Conservation (phyloP, 768 basidiomycete species). For the Lactarius sp. region DNA sequence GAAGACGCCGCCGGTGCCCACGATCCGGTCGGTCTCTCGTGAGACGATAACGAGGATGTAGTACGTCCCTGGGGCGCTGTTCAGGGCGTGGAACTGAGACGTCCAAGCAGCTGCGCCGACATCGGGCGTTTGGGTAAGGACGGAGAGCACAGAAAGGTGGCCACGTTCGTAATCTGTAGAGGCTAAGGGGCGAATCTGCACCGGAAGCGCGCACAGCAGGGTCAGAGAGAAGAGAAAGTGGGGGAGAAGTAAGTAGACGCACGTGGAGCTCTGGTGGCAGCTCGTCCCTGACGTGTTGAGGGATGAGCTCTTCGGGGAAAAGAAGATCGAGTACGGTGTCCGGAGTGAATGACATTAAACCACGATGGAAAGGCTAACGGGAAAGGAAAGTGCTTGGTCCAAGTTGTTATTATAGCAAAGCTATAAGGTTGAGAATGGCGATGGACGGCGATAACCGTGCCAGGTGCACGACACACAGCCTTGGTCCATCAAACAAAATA, state of each 20-base stretch:
- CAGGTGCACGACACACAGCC: no score
- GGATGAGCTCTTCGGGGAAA: slow-evolving; percentile 70
- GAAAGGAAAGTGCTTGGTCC: background rate
- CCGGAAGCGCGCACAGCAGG: background rate
- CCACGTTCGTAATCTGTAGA: slow-evolving; percentile 77
- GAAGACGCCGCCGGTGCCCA: slow-evolving; percentile 79
- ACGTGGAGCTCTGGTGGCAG: slow-evolving; percentile 69
- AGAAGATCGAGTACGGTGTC: slow-evolving; percentile 69
- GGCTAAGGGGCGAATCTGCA: slow-evolving; percentile 84
- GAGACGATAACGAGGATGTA: slow-evolving; percentile 82
- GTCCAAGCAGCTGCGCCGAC: slow-evolving; percentile 64
- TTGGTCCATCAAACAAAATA: no score
- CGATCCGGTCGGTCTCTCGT: slow-evolving; percentile 68
- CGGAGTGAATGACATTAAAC: slow-evolving; percentile 46
- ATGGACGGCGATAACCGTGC: no score
- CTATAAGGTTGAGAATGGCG: no score
- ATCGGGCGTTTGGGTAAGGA: slow-evolving; percentile 66
- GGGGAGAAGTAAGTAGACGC: slow-evolving; percentile 26
- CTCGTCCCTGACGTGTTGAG: slow-evolving; percentile 51
- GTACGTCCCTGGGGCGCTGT: slow-evolving; percentile 58
- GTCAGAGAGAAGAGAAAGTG: background rate
- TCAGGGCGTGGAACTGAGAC: slow-evolving; percentile 60
- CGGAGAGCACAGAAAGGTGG: slow-evolving; percentile 77
- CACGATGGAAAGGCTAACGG: background rate
- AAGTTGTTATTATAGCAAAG: background rate